Evolutionary conservation across 2,329 filamentous ascomycete genomes (phyloP), one percentile per base, ranked within the genome.

Genomic region (Ceratocystis colombiana): DNA sequence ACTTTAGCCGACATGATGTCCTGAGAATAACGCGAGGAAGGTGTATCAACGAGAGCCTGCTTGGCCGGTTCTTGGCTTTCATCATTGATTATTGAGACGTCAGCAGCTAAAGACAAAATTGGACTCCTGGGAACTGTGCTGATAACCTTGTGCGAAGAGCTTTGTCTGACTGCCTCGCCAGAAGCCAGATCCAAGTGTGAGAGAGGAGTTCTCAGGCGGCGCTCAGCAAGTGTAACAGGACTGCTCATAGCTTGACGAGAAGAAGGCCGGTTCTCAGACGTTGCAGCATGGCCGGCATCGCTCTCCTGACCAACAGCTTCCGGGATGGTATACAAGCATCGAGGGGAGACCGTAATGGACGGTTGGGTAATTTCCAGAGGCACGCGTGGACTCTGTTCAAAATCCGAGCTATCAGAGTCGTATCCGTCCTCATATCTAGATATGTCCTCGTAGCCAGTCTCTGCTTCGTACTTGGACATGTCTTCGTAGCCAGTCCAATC

Each of bases 21-120:
- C 48, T 72, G 71, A 0, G 74, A 75, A 61, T 76, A 76, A 41
- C 71, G 64, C 8, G 74, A 75, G 6, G 73, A 64, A 10, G 50
- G 20, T 1, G 30, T 59, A 28, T 44, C 63, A 30, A 12, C 17
- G 48, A 20, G 33, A 17, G 41, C 10, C 30, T 30, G 48, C 50
- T 30, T 22, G 28, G 37, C 17, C 2, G 45, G 37, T 5, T 20
- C 41, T 10, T 62, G 30, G 33, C 41, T 48, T 37, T 62, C 41
- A 10, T 62, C 48, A 20, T 55, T 22, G 22, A 30, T n/a, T 8
- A 33, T 53, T 8, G 48, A 44, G 48, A 64, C 15, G 30, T 64
- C 63, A 5, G 50, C 63, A 28, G 63, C 50, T 48, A 64, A 44
- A 10, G 63, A 64, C 50, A 20, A 30, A 20, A 57, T 59, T 1